Evolutionary conservation across 2,329 filamentous ascomycete species (phyloP).

Genomic region (Talaromyces verruculosus): DNA sequence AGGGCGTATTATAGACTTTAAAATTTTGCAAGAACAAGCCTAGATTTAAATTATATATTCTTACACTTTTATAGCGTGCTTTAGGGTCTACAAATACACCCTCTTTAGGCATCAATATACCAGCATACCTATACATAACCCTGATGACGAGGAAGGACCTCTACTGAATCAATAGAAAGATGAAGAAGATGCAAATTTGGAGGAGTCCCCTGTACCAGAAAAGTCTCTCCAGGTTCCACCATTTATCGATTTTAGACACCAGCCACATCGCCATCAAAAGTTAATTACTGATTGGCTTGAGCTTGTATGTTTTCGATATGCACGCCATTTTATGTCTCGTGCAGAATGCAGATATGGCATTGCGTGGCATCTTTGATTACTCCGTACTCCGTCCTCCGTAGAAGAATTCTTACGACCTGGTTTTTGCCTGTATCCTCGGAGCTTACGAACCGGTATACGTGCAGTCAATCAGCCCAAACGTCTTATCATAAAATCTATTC

Average conservation of each 20-base stretch:
- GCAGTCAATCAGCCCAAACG: neutral
- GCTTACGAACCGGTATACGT: neutral
- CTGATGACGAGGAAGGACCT: neutral
- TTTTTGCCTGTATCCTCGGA: neutral
- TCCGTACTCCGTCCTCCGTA: neutral
- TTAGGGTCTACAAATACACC: neutral
- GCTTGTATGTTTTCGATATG: neutral
- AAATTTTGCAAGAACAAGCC: neutral
- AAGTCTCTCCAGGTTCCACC: neutral
- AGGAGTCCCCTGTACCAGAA: neutral
- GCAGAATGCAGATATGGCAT: neutral
- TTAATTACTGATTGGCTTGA: neutral
- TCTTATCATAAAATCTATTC: neutral
- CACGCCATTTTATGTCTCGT: neutral
- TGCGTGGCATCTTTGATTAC: neutral
- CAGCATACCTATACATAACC: neutral
- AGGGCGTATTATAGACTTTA: neutral
- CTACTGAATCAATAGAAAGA: neutral
- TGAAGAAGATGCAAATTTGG: neutral
- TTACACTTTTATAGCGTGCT: neutral
- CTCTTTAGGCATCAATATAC: neutral
- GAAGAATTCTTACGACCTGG: neutral
- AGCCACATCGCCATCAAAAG: neutral
- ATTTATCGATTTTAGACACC: neutral
- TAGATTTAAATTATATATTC: neutral